A percentile compares a stretch with the other conserved stretches of the same genome.
Evolutionary conservation across 345 rosid species (phyloP).

Genomic region (Gossypioides kirkii): DNA sequence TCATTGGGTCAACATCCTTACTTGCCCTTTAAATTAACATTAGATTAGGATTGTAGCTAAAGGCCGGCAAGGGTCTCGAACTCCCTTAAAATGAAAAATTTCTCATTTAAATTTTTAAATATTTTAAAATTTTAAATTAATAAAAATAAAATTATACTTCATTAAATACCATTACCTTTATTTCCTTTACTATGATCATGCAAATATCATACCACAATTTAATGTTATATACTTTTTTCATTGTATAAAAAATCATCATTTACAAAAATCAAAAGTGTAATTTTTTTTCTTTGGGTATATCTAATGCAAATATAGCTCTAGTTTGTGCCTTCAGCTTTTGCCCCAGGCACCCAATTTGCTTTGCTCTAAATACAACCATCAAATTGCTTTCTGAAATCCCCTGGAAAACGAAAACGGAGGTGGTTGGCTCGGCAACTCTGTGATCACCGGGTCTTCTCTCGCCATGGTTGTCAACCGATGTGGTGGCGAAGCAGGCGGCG

Average conservation of each 20-base stretch:
- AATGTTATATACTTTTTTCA: neutral
- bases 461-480: conserved; percentile 35
- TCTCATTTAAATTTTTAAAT: too few relatives aligned
- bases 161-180: too few relatives aligned
- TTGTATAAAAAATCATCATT: neutral
- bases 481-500: conserved; percentile 59
- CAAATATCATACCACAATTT: neutral
- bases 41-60: too few relatives aligned
- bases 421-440: conserved; percentile 25
- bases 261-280: conserved; percentile 10
- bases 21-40: too few relatives aligned
- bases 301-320: neutral
- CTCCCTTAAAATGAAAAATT: too few relatives aligned
- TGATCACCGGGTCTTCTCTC: conserved; percentile 52
- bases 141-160: too few relatives aligned
- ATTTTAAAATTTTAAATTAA: too few relatives aligned
- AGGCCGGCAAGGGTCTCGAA: too few relatives aligned
- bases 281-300: neutral
- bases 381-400: conserved; percentile 26
- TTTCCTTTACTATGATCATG: neutral
- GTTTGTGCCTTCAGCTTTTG: conserved; percentile 9
- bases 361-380: conserved; percentile 17
- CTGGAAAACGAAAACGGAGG: conserved; percentile 6
- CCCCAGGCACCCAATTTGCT: neutral
- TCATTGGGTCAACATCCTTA: too few relatives aligned